Percentiles rank a stretch among this genome's conserved stretches.
phyloP scores from a whole-genome alignment of 768 basidiomycete species.

The Termitomyces sp. region DNA sequence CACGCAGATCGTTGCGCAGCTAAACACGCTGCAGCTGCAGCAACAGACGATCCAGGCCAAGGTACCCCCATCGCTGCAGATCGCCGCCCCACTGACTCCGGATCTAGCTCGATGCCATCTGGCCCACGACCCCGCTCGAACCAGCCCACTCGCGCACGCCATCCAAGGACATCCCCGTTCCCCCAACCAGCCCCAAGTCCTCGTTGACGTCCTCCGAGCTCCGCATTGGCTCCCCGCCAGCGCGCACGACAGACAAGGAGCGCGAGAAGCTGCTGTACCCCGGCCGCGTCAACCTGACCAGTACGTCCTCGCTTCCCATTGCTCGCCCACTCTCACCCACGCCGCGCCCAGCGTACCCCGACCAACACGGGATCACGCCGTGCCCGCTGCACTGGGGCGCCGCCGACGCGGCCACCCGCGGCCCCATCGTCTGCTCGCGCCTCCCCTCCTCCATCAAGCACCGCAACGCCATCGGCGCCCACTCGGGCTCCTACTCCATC shows the following conservation, averaged over 20 bases:
- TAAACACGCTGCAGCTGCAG: conserved; percentile 64
- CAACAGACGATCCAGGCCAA: conserved; percentile 79
- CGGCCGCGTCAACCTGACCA: conserved; percentile 76
- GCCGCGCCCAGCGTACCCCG: conserved; percentile 70
- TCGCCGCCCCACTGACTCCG: not conserved
- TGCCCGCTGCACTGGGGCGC: conserved; percentile 82
- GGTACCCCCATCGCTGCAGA: conserved; percentile 30
- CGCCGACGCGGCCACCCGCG: conserved; percentile 53
- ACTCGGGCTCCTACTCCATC: conserved; percentile 90
- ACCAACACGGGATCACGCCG: conserved; percentile 84
- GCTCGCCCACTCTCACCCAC: conserved; percentile 16
- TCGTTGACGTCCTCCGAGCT: conserved; percentile 23
- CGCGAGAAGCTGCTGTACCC: conserved; percentile 77
- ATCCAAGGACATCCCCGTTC: conserved; percentile 5
- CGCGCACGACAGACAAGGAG: conserved; percentile 45
- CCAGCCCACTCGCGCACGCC: conserved; percentile 21
- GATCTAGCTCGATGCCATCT: conserved; percentile 48
- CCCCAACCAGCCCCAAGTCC: conserved; percentile 10
- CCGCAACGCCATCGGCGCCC: conserved; percentile 92
- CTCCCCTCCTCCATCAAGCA: conserved; percentile 80
- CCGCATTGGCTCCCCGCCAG: conserved; percentile 15
- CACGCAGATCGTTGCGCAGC: conserved; percentile 66
- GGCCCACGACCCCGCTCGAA: conserved; percentile 20
- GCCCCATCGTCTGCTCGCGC: conserved; percentile 86
- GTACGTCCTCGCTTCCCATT: conserved; percentile 37